Evolutionary conservation across 306 rosid genomes (phyloP).

Genomic region (Prunus mira): DNA sequence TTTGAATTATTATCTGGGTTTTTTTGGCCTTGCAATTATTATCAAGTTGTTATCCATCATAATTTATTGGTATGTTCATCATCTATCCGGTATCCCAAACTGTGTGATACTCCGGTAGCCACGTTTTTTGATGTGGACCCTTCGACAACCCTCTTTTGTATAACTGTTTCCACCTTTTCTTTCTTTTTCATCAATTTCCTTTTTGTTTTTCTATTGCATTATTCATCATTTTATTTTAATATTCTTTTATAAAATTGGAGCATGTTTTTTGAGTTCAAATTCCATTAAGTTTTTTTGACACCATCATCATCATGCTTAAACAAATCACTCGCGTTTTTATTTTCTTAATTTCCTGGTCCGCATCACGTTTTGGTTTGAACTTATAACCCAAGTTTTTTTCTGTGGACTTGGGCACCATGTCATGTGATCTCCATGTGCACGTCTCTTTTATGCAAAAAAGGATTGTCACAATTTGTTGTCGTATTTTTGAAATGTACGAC

Average conservation of each 20-base stretch:
- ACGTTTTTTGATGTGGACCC: conserved; percentile 10
- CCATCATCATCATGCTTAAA: neutral
- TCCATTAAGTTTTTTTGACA: neutral
- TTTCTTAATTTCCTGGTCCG: no score
- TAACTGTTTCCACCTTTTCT: neutral
- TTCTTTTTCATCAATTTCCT: neutral
- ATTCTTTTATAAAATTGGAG: neutral
- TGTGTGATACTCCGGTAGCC: conserved; percentile 1
- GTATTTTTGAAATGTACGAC: neutral
- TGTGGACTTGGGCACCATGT: neutral
- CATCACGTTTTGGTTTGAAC: neutral
- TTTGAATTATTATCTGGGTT: no score
- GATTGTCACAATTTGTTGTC: neutral
- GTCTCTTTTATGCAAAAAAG: neutral
- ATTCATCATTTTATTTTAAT: neutral
- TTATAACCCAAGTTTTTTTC: neutral
- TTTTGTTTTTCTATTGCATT: neutral
- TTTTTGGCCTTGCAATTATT: neutral
- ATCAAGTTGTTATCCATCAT: neutral
- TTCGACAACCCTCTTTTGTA: neutral
- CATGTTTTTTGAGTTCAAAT: neutral
- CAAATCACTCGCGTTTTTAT: no score
- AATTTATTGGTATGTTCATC: no score
- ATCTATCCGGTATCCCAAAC: neutral
- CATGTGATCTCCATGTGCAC: neutral